phyloP scores from a whole-genome alignment of 2,329 filamentous ascomycete genomes.

The Venturia pyrina region DNA sequence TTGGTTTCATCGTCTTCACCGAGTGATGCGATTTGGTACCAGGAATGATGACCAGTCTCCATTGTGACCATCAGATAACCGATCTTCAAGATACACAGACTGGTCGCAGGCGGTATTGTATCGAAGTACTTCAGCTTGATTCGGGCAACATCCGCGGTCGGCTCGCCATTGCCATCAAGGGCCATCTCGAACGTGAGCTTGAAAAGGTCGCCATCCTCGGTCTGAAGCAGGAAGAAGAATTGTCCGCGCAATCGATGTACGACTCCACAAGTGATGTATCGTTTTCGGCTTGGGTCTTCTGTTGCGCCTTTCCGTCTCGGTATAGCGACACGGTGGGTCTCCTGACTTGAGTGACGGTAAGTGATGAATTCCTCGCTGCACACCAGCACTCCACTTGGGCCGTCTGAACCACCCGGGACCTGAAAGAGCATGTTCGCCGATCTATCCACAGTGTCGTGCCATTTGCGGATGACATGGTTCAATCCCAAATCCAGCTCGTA shows the following conservation, averaged over 20 bases:
- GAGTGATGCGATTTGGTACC: slow-evolving; percentile 96
- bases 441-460: slow-evolving; percentile 87
- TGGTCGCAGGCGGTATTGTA: slow-evolving; percentile 80
- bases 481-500: slow-evolving; percentile 95
- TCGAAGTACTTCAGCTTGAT: slow-evolving; percentile 98
- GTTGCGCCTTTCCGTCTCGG: slow-evolving; percentile 77
- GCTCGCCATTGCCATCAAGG: slow-evolving; percentile 66
- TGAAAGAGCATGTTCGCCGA: slow-evolving; percentile 87
- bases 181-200: slow-evolving; percentile 90
- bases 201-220: slow-evolving; percentile 96
- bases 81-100: slow-evolving; percentile 85
- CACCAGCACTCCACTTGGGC: slow-evolving; percentile 88
- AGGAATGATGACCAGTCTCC: slow-evolving; percentile 85
- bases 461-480: slow-evolving; percentile 94
- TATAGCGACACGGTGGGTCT: slow-evolving; percentile 79
- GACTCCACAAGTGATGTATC: slow-evolving; percentile 79
- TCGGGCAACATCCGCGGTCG: slow-evolving; percentile 69
- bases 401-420: slow-evolving; percentile 86
- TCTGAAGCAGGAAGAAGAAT: slow-evolving; percentile 95
- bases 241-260: slow-evolving; percentile 95
- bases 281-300: slow-evolving; percentile 85
- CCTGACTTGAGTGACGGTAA: slow-evolving; percentile 93
- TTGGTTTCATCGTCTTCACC: slow-evolving; percentile 89
- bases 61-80: slow-evolving; percentile 89
- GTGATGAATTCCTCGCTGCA: slow-evolving; percentile 92